Evolutionary conservation across 345 rosid genomes (phyloP).

Genomic region (Populus euphratica): DNA sequence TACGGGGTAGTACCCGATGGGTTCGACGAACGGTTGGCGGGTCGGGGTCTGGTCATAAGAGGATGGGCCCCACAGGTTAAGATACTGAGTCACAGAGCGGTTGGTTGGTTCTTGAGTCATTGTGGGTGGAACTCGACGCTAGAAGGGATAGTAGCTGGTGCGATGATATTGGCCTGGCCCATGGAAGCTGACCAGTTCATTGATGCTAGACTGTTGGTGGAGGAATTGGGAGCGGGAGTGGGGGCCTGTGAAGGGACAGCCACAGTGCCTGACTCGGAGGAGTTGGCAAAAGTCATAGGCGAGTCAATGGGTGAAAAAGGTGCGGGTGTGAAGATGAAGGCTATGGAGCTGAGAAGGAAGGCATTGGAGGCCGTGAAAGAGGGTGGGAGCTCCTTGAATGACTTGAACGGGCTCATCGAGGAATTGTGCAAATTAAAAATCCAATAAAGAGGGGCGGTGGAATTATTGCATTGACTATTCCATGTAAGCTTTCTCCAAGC

Average conservation of each 20-base stretch:
- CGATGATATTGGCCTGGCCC: conserved; percentile 56
- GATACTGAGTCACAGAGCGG: conserved; percentile 49
- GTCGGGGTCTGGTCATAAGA: conserved; percentile 39
- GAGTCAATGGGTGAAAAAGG: conserved; percentile 19
- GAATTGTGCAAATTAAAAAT: conserved; percentile 19
- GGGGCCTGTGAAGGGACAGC: conserved; percentile 46
- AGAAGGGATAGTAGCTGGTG: conserved; percentile 56
- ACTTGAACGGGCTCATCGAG: conserved; percentile 34
- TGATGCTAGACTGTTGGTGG: conserved; percentile 47
- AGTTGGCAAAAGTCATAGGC: conserved; percentile 28
- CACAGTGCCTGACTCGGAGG: conserved; percentile 50
- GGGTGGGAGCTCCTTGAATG: conserved; percentile 42
- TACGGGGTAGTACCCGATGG: conserved; percentile 36
- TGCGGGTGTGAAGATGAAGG: conserved; percentile 24
- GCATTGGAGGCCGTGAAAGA: conserved; percentile 38
- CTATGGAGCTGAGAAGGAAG: conserved; percentile 23
- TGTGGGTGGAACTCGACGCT: conserved; percentile 78
- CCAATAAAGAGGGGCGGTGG: too few relatives aligned
- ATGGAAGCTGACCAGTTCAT: conserved; percentile 70
- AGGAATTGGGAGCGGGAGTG: conserved; percentile 49
- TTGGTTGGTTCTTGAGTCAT: conserved; percentile 63
- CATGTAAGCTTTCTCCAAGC: too few relatives aligned
- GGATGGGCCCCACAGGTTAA: conserved; percentile 63
- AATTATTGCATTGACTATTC: too few relatives aligned
- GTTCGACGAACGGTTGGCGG: conserved; percentile 42